Base-by-base conservation (phyloP, 192 early-diverging fungal species). In the Phycomyces nitens region DNA sequence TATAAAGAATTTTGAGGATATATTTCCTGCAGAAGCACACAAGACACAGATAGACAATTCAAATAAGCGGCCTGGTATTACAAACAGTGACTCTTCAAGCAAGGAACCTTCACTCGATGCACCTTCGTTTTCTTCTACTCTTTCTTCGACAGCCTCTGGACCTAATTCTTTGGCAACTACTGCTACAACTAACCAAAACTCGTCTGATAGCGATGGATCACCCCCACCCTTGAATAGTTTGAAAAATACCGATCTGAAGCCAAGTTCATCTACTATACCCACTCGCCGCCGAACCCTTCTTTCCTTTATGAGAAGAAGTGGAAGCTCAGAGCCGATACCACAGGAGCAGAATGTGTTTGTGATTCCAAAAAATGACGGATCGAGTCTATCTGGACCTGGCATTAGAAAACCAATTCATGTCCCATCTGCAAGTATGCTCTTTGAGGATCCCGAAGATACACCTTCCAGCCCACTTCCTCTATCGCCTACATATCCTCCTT, bases 1-100 rank as follows among this genome's bases (percentile, higher is more conserved):
- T 50, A 68, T 82, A 23, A 66, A 73, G 43, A 66, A 73, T 61
- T 71, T 62, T 22, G 70, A 75, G 23, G 58, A 51, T 50, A 74
- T 82, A 23, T 82, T 82, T 66, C 57, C 68, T 9, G 60, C 44
- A 41, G 52, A 63, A 12, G 54, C 65, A 10, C 49, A 58, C 9
- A 47, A 66, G 27, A 58, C 64, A 0, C 73, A 75, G 40, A 41
- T 29, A 50, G 53, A 61, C n/a, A 47, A 72, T 61, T 40, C 43
- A 12, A 55, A 26, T 1, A 38, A 60, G 40, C 68, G 21, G 24
- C n/a, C 51, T 38, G 23, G 7, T 26, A 6, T n/a, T 34, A 11
- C 60, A 34, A 43, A 52, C 52, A 26, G 7, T 38, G 44, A 23
- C 18, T 14, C 47, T n/a, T 10, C 26, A 39, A 21, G 38, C 42